Conservation (phyloP, 352 stramenopile genomes). For the Saprolegnia parasitica region DNA sequence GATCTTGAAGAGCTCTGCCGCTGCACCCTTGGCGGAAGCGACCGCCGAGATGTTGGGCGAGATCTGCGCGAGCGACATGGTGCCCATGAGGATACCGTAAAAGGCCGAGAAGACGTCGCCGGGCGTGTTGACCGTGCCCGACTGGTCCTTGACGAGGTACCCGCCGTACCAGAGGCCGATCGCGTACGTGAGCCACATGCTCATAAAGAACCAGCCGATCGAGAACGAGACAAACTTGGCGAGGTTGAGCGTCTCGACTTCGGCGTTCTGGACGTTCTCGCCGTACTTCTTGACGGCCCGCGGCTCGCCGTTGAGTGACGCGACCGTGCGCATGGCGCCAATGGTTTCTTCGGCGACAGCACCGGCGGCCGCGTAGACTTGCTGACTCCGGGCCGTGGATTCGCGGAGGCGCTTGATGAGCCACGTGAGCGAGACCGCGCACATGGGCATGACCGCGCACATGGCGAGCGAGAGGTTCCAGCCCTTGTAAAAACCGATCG, state of each 20-base stretch:
- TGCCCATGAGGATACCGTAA: slow-evolving; percentile 46
- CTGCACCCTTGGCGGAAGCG: slow-evolving; percentile 36
- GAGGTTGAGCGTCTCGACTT: slow-evolving; percentile 39
- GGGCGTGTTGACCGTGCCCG: slow-evolving; percentile 22
- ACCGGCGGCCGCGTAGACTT: slow-evolving; percentile 44
- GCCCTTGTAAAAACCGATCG: slow-evolving; percentile 40
- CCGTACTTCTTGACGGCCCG: slow-evolving; percentile 41
- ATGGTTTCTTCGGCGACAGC: slow-evolving; percentile 48
- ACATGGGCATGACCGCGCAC: slow-evolving; percentile 37
- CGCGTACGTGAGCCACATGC: slow-evolving; percentile 48
- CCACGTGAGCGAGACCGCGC: slow-evolving; percentile 34
- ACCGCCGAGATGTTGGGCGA: slow-evolving; percentile 45
- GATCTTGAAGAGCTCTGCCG: slow-evolving; percentile 42
- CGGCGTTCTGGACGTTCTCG: slow-evolving; percentile 30
- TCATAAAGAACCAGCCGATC: slow-evolving; percentile 39
- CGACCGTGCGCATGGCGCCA: slow-evolving; percentile 40
- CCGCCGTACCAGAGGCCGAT: slow-evolving; percentile 54
- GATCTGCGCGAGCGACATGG: slow-evolving; percentile 40
- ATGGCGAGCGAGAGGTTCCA: slow-evolving; percentile 48
- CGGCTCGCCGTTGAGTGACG: slow-evolving; percentile 40
- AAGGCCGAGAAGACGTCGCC: slow-evolving; percentile 44
- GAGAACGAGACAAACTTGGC: slow-evolving; percentile 37
- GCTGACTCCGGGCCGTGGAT: slow-evolving; percentile 34
- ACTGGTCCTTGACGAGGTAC: slow-evolving; percentile 36
- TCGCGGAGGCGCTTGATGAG: slow-evolving; percentile 37